phyloP scores from a whole-genome alignment of 2,329 filamentous ascomycete genomes.

The Coleophoma crateriformis region DNA sequence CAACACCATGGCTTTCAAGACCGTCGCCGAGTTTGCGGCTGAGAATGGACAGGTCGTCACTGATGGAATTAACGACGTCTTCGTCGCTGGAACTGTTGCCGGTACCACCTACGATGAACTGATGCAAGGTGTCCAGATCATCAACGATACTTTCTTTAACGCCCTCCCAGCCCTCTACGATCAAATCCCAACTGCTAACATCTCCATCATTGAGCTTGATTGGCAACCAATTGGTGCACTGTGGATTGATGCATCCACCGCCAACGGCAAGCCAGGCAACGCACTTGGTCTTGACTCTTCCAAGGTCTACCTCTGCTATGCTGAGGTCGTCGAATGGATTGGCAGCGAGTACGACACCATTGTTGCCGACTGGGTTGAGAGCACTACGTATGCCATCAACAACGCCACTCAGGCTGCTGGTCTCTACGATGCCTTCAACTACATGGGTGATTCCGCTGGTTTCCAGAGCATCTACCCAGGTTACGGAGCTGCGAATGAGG shows the following conservation, averaged over 20 bases:
- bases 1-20: constrained; percentile 30
- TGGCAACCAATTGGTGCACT: constrained; percentile 29
- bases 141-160: constrained; percentile 17
- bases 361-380: constrained; percentile 19
- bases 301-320: constrained; percentile 21
- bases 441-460: constrained; percentile 29
- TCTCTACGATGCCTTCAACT: constrained; percentile 30
- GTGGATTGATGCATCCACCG: constrained; percentile 21
- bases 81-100: constrained; percentile 29
- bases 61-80: constrained; percentile 30
- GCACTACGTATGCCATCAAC: constrained; percentile 19
- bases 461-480: constrained; percentile 15
- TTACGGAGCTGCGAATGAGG: constrained; percentile 1
- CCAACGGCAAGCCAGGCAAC: constrained; percentile 27
- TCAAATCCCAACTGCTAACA: constrained; percentile 10
- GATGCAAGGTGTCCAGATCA: constrained; percentile 14
- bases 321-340: constrained; percentile 20
- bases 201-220: constrained; percentile 14
- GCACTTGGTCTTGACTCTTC: constrained; percentile 26
- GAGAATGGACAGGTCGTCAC: constrained; percentile 28
- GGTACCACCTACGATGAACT: constrained; percentile 15
- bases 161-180: constrained; percentile 14
- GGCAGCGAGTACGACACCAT: constrained; percentile 24
- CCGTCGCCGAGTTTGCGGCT: constrained; percentile 26
- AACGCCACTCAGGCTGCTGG: constrained; percentile 21